A percentile compares a stretch with the other conserved stretches of the same genome.
Evolutionary conservation across 2,329 filamentous ascomycete species (phyloP).

Genomic region (Celoporthe dispersa): DNA sequence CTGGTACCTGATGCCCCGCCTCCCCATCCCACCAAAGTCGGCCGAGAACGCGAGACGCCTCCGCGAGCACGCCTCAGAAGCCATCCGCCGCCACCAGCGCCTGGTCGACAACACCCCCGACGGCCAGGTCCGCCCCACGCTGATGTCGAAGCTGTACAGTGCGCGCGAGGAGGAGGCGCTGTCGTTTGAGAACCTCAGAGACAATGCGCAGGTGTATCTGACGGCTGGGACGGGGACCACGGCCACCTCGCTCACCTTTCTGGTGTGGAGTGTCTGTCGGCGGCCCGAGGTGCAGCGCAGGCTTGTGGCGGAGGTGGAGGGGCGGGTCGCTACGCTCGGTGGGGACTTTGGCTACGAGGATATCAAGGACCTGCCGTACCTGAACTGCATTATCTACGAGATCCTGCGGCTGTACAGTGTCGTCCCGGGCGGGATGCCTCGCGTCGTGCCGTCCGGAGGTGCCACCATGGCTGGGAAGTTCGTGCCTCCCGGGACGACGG

Average conservation of each 20-base stretch:
- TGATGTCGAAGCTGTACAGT: slow-evolving; percentile 44
- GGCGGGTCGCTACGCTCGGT: not conserved
- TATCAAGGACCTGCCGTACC: slow-evolving; percentile 44
- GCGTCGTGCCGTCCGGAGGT: slow-evolving; percentile 46
- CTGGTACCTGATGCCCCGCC: slow-evolving; percentile 32
- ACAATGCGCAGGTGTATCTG: slow-evolving; percentile 50
- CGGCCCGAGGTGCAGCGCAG: slow-evolving; percentile 38
- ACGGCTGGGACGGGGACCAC: slow-evolving; percentile 58
- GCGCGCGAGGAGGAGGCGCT: slow-evolving; percentile 37
- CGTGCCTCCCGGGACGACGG: slow-evolving; percentile 45
- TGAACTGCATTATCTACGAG: slow-evolving; percentile 51
- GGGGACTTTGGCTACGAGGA: slow-evolving; percentile 30
- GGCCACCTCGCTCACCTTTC: slow-evolving; percentile 53
- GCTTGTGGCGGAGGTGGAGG: slow-evolving; percentile 42
- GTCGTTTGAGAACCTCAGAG: slow-evolving; percentile 39
- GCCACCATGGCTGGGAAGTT: slow-evolving; percentile 43
- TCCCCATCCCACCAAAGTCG: slow-evolving; percentile 27
- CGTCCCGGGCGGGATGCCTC: slow-evolving; percentile 45
- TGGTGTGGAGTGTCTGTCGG: slow-evolving; percentile 46
- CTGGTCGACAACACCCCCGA: not conserved
- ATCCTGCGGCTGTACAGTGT: slow-evolving; percentile 49
- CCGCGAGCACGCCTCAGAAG: slow-evolving; percentile 24
- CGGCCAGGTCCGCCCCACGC: slow-evolving; percentile 33
- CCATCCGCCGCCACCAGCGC: not conserved
- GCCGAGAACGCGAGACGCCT: not conserved